Evolutionary conservation across 1,284 basidiomycete species (phyloP).

Genomic region (Tilletiaria anomala): DNA sequence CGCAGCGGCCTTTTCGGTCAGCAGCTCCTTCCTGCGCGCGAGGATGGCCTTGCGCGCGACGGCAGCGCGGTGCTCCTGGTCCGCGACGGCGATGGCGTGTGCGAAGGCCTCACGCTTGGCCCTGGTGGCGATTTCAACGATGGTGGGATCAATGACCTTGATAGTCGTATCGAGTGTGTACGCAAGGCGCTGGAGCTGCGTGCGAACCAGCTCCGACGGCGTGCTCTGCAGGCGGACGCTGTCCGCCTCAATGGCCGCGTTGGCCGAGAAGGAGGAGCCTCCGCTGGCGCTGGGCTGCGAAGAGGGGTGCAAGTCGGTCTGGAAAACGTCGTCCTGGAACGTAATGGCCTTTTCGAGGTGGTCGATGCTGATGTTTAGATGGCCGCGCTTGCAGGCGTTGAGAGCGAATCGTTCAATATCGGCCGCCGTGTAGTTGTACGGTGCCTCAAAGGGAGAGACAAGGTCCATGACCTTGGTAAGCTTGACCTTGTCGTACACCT

Average conservation of each 20-base stretch:
- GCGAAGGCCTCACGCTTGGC: constrained; percentile 22
- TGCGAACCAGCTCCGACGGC: constrained; percentile 36
- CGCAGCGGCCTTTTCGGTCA: constrained; percentile 68
- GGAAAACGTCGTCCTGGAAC: constrained; percentile 58
- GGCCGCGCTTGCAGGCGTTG: constrained; percentile 75
- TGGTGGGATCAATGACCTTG: constrained; percentile 26
- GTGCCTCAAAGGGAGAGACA: constrained; percentile 35
- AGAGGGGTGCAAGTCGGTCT: constrained; percentile 27
- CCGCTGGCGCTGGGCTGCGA: not conserved
- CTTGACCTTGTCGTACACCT: constrained; percentile 83
- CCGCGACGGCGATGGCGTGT: constrained; percentile 28
- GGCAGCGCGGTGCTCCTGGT: constrained; percentile 32
- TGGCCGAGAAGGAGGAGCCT: too few relatives aligned
- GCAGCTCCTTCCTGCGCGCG: constrained; percentile 69
- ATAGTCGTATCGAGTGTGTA: constrained; percentile 31
- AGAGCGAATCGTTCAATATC: constrained; percentile 58
- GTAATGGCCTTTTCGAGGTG: constrained; percentile 73
- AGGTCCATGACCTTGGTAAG: constrained; percentile 35
- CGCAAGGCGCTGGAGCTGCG: constrained; percentile 35
- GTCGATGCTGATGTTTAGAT: constrained; percentile 76
- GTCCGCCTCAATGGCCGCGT: constrained; percentile 17
- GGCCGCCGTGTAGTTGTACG: constrained; percentile 29
- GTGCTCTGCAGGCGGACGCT: constrained; percentile 30
- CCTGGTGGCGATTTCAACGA: constrained; percentile 18
- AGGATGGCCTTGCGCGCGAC: constrained; percentile 48